Evolutionary conservation across 2,329 filamentous ascomycete species (phyloP).

Genomic region (Paraphaeosphaeria minitans): DNA sequence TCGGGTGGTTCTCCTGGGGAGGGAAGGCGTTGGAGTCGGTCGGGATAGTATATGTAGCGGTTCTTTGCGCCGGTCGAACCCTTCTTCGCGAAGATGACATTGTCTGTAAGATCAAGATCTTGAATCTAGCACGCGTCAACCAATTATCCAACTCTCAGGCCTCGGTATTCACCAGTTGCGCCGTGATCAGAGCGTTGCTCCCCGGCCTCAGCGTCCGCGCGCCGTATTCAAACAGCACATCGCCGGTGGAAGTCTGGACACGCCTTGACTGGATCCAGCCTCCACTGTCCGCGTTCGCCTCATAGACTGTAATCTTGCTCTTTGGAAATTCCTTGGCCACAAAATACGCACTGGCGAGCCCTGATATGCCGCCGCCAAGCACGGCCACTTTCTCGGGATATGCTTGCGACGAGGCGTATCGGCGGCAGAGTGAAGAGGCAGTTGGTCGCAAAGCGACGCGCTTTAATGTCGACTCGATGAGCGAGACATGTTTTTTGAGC

Average conservation of each 20-base stretch:
- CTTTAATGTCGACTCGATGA: slow-evolving; percentile 41
- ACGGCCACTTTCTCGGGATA: slow-evolving; percentile 52
- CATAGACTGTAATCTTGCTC: slow-evolving; percentile 79
- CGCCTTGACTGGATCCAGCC: slow-evolving; percentile 80
- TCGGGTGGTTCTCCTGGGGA: slow-evolving; percentile 13
- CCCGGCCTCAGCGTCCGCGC: slow-evolving; percentile 74
- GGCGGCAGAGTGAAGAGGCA: slow-evolving; percentile 27
- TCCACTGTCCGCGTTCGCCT: slow-evolving; percentile 70
- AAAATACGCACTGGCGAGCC: slow-evolving; percentile 66
- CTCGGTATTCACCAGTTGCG: slow-evolving; percentile 66
- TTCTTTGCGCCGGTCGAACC: slow-evolving; percentile 60
- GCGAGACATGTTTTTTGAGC: slow-evolving; percentile 42
- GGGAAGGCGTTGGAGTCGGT: slow-evolving; percentile 67
- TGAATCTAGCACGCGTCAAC: slow-evolving; percentile 54
- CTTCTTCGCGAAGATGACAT: slow-evolving; percentile 61
- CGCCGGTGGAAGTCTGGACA: slow-evolving; percentile 64
- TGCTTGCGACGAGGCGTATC: slow-evolving; percentile 25
- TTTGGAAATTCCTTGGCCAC: slow-evolving; percentile 70
- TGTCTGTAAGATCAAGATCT: slow-evolving; percentile 60
- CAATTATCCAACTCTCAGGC: background rate
- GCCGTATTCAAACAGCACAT: slow-evolving; percentile 80
- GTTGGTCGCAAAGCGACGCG: slow-evolving; percentile 25
- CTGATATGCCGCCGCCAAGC: slow-evolving; percentile 59
- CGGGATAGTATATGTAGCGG: slow-evolving; percentile 87
- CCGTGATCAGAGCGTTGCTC: slow-evolving; percentile 67